Evolutionary conservation across 169 alveolate genomes (phyloP), one percentile per base, ranked within the genome.

Genomic region (Plasmodium sp.): DNA sequence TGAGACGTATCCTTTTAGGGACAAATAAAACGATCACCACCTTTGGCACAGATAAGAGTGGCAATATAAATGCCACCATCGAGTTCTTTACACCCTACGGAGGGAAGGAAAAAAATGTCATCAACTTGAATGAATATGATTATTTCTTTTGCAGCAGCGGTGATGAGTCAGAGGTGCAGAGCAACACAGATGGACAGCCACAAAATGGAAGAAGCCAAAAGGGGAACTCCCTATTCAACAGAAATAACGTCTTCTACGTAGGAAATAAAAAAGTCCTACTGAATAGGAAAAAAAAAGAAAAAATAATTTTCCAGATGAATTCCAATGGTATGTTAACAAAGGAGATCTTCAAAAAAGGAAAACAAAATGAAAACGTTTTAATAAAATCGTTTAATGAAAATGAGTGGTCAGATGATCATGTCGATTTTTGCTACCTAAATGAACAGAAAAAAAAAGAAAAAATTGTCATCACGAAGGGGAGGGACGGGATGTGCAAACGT

Each of bases 361-460:
- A 41, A 71, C 43, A 84, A 5, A 84, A 72, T 33, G 79, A 72
- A 14, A 62, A 84, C 18, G 34, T 84, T 18, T 84, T 84, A 36
- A 41, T 14, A 72, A 67, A 84, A 41, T 22, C 45, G 36, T 71
- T 43, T 27, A 31, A 71, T 3, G 93, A 84, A 43, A 43, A 71
- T 36, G 93, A 84, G 31, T 84, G 93, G 93, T 84, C 93, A 4
- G 93, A 84, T 84, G 84, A 84, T 0, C 31, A n/a, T 34, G 75
- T 84, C 62, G 93, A 84, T 18, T 84, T 84, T 36, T 84, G 84
- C 33, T 72, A 72, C 48, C 16, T 84, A 6, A 84, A 71, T 27
- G 56, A 84, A 41, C 34, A 84, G 48, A 84, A 71, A 18, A 41
- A 84, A 39, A 84, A 72, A 45, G 93, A 84, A 72, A 84, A 84